Evolutionary conservation across 1,284 basidiomycete species (phyloP).

Genomic region (Rugosomyces carneus): DNA sequence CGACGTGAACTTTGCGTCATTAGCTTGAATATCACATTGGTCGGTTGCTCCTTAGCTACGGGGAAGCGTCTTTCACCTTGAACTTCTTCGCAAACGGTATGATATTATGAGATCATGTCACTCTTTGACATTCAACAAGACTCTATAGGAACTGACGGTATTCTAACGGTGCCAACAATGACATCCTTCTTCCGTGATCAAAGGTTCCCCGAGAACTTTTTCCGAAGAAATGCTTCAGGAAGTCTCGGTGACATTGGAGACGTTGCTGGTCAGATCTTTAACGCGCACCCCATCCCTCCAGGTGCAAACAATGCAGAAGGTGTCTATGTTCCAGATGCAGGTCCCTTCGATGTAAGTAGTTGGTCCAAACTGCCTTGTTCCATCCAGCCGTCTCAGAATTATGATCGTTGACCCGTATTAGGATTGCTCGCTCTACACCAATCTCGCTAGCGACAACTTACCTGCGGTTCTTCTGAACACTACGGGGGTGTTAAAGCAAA

Average conservation of each 20-base stretch:
- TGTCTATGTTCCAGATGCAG: conserved; percentile 8
- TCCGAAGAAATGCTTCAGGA: conserved; percentile 8
- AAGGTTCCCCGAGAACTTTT: conserved; percentile 11
- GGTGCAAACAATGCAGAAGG: conserved; percentile 12
- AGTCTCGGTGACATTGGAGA: conserved; percentile 7
- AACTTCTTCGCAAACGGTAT: conserved; percentile 16
- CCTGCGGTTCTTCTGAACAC: conserved; percentile 13
- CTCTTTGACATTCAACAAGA: neutral
- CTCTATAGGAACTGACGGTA: conserved; percentile 9
- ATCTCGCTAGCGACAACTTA: conserved; percentile 11
- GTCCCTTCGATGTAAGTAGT: conserved; percentile 5
- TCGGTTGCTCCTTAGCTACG: conserved; percentile 13
- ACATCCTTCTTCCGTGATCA: conserved; percentile 16
- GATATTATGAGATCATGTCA: neutral
- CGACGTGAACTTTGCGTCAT: neutral
- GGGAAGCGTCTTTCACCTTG: conserved; percentile 13
- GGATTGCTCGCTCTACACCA: conserved; percentile 10
- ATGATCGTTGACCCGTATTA: too few relatives aligned
- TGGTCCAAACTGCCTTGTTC: too few relatives aligned
- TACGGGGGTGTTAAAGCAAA: conserved; percentile 12
- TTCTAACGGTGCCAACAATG: conserved; percentile 11
- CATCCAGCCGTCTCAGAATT: too few relatives aligned
- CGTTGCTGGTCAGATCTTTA: neutral
- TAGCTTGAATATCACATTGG: conserved; percentile 15
- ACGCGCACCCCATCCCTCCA: conserved; percentile 7